These are phyloP conservation scores for Pseudonitzschia multistriata DNA, from an alignment of 108 stramenopile species.

Conservation along the genomic window DNA sequence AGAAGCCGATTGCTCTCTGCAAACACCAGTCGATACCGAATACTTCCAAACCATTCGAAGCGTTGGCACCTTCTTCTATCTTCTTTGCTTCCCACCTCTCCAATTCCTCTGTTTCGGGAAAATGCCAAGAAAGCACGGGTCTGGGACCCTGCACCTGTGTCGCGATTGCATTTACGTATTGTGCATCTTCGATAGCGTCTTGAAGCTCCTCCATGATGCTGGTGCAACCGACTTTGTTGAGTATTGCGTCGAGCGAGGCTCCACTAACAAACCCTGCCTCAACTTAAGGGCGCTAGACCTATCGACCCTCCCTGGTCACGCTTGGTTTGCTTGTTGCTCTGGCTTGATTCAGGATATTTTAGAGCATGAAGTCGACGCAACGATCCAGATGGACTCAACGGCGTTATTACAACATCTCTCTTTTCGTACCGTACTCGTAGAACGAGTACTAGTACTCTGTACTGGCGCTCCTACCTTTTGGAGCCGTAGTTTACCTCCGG, in stretches of 20 bases:
- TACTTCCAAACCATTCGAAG: slow-evolving; percentile 22
- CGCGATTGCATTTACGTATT: slow-evolving; percentile 84
- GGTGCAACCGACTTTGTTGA: not conserved
- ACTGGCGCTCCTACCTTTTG: too few relatives aligned
- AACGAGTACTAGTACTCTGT: too few relatives aligned
- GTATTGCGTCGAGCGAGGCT: not conserved
- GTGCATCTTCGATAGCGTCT: slow-evolving; percentile 89
- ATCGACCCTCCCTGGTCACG: not conserved
- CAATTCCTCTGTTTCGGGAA: slow-evolving; percentile 65
- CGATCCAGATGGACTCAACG: too few relatives aligned
- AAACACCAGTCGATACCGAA: slow-evolving; percentile 63
- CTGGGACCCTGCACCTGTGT: slow-evolving; percentile 76
- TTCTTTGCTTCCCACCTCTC: slow-evolving; percentile 44
- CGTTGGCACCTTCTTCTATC: slow-evolving; percentile 19
- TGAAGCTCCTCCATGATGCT: slow-evolving; percentile 81
- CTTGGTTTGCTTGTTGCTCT: not conserved
- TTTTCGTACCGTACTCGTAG: too few relatives aligned
- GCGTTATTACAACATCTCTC: too few relatives aligned
- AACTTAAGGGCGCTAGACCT: not conserved
- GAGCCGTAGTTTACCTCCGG: too few relatives aligned
- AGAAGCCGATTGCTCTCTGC: slow-evolving; percentile 56
- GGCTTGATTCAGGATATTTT: not conserved
- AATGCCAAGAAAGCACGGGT: slow-evolving; percentile 74
- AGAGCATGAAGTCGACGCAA: too few relatives aligned
- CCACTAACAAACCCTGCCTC: not conserved